These are phyloP conservation scores for Kluyveromyces dobzhanskii DNA, from an alignment of 805 yeast species.

Conservation along the genomic window DNA sequence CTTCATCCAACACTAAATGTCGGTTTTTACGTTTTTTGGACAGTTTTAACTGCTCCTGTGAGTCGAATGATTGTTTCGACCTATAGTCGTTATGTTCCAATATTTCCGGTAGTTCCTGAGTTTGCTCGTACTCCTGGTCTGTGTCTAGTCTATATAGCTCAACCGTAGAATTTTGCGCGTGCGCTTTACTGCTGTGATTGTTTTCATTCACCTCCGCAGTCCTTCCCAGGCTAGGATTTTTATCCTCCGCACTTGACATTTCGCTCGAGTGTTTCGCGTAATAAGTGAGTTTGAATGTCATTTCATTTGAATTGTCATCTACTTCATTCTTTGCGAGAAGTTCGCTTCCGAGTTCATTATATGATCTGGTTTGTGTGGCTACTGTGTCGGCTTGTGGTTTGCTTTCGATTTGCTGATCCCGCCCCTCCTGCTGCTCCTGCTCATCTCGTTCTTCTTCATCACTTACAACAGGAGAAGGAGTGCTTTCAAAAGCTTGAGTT, in stretches of 20 bases:
- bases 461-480: background rate
- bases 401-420: no score
- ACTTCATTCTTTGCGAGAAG: no score
- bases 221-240: background rate
- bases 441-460: background rate
- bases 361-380: no score
- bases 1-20: slow-evolving; percentile 4
- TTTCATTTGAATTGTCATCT: background rate
- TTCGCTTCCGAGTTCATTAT: no score
- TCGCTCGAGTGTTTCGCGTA: slow-evolving; percentile 1
- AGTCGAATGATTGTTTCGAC: background rate
- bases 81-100: background rate
- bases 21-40: slow-evolving; percentile 1
- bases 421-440: no score
- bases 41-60: background rate
- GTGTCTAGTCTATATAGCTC: background rate
- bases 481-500: background rate
- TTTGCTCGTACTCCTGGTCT: slow-evolving; percentile 1
- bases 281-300: slow-evolving; percentile 2
- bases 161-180: background rate
- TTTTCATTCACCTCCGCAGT: background rate
- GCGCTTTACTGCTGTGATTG: background rate
- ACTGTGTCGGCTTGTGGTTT: no score
- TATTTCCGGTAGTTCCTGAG: slow-evolving; percentile 3
- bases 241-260: background rate